A percentile compares a stretch with the other conserved stretches of the same genome.
Conservation (phyloP, 1,284 basidiomycete genomes). For the Cerioporus squamosus region DNA sequence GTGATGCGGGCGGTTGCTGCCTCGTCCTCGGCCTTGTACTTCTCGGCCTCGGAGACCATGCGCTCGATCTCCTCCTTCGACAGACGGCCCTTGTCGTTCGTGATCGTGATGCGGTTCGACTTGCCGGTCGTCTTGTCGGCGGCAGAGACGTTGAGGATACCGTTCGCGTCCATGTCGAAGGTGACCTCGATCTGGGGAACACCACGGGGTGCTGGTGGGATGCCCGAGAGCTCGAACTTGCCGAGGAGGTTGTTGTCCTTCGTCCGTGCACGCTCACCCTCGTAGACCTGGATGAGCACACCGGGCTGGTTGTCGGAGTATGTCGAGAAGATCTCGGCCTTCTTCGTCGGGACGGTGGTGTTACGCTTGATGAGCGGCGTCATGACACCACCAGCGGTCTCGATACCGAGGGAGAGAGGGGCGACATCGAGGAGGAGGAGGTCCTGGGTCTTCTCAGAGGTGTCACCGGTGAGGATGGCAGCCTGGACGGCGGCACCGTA, state of each 20-base stretch:
- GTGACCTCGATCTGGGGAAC: constrained; percentile 98
- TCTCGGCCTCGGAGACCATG: constrained; percentile 94
- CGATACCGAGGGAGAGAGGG: constrained; percentile 96
- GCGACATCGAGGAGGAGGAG: constrained; percentile 97
- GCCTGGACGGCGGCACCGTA: constrained; percentile 99
- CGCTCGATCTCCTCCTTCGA: constrained; percentile 99
- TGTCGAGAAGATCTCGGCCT: constrained; percentile 98
- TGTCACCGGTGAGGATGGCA: constrained; percentile 97
- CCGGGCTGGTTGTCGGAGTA: constrained; percentile 99
- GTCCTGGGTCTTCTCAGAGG: constrained; percentile 97
- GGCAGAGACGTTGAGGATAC: constrained; percentile 96
- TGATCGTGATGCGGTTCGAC: constrained; percentile 95
- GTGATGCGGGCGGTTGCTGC: constrained; percentile 83
- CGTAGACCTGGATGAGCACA: constrained; percentile 98
- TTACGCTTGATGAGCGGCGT: constrained; percentile 97
- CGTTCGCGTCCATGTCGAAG: constrained; percentile 99
- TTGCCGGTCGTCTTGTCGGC: constrained; percentile 98
- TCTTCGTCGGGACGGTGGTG: constrained; percentile 99
- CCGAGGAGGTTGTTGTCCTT: constrained; percentile 99
- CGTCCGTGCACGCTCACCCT: constrained; percentile 98
- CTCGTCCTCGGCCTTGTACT: constrained; percentile 90
- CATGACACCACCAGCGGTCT: constrained; percentile 99
- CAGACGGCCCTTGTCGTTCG: constrained; percentile 98
- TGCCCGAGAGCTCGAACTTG: constrained; percentile 98
- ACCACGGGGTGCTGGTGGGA: constrained; percentile 98